These are phyloP conservation scores for Gamsiella multidivaricata DNA, from an alignment of 192 early-diverging fungal species.

Conservation along the genomic window DNA sequence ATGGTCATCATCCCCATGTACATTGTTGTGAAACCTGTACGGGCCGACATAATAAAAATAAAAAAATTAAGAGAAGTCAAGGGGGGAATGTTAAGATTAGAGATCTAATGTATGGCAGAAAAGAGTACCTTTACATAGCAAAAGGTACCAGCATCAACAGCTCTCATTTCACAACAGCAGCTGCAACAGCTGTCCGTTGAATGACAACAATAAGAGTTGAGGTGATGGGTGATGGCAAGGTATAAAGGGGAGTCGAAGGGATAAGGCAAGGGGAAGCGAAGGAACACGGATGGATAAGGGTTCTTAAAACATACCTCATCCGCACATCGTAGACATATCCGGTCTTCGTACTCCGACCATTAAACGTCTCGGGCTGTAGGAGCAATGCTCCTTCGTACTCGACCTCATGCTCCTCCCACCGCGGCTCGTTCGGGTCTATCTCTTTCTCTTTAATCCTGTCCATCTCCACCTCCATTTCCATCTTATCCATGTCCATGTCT, in stretches of 20 bases:
- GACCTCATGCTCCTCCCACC: slow-evolving; percentile 1
- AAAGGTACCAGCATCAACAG: too few species aligned
- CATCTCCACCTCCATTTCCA: neutral
- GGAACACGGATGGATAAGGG: neutral
- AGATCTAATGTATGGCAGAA: too few species aligned
- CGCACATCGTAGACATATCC: slow-evolving; percentile 53
- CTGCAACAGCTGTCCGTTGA: too few species aligned
- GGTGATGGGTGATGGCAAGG: too few species aligned
- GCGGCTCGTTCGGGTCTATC: neutral
- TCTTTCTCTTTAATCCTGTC: neutral
- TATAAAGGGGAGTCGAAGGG: too few species aligned
- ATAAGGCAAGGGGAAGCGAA: neutral
- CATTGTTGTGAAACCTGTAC: slow-evolving; percentile 64
- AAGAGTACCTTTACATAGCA: too few species aligned
- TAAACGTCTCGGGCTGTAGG: slow-evolving; percentile 28
- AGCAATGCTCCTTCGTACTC: neutral
- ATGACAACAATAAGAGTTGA: too few species aligned
- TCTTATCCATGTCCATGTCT: neutral
- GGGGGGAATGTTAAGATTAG: neutral
- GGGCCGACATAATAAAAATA: neutral
- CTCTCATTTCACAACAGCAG: too few species aligned
- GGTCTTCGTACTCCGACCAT: slow-evolving; percentile 43
- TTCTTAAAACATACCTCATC: slow-evolving; percentile 28
- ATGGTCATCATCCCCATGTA: slow-evolving; percentile 71
- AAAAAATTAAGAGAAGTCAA: neutral